Evolutionary conservation across 2,329 filamentous ascomycete species (phyloP).

Genomic region (Elsinoe necatrix): DNA sequence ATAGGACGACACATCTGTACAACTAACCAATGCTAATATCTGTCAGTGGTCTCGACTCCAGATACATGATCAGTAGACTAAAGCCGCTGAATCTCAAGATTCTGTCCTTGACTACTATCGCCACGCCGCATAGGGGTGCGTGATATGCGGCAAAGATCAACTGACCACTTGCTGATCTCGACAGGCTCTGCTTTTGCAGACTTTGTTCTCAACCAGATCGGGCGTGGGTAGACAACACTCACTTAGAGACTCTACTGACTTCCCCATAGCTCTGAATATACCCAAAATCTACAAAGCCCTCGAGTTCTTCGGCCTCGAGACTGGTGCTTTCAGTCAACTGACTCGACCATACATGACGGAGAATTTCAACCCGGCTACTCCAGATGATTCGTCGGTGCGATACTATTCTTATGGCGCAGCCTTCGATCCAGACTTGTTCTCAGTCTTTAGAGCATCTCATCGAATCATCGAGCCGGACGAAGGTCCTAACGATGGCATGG

Average conservation of each 20-base stretch:
- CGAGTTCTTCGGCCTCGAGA: conserved; percentile 47
- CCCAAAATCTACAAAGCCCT: conserved; percentile 49
- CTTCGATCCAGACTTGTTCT: conserved; percentile 48
- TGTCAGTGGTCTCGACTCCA: conserved; percentile 51
- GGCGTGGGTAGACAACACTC: conserved; percentile 32
- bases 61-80: conserved; percentile 55
- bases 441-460: conserved; percentile 50
- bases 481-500: conserved; percentile 55
- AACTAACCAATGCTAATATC: neutral
- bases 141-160: neutral
- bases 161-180: neutral
- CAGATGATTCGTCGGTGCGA: conserved; percentile 45
- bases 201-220: conserved; percentile 51
- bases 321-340: conserved; percentile 53
- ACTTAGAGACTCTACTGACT: conserved; percentile 31
- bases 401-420: conserved; percentile 58
- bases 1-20: neutral
- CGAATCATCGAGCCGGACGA: conserved; percentile 46
- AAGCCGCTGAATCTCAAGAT: conserved; percentile 63
- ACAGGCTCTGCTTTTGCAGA: conserved; percentile 53
- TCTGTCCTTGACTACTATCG: conserved; percentile 56
- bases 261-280: conserved; percentile 34
- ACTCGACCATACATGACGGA: conserved; percentile 50
- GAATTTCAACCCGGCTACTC: conserved; percentile 52
- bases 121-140: conserved; percentile 50